Evolutionary conservation across 129 eudicot species (phyloP), one percentile per base, ranked within the genome.

Genomic region (Sambucus nigra): DNA sequence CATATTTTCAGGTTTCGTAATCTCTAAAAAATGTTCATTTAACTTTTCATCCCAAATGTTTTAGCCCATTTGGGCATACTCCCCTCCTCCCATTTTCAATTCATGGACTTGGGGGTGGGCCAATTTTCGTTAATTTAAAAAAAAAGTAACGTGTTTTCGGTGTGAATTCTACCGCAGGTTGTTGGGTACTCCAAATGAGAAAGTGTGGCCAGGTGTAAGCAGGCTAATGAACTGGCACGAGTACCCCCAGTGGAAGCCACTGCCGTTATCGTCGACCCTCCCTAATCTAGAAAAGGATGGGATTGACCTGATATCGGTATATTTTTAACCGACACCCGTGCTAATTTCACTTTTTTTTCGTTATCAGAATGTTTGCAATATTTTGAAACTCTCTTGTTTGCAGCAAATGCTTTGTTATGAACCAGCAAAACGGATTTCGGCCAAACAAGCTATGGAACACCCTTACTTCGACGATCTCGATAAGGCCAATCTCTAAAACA

Each of bases 361-460:
- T 3, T 3, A 13, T 2, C 11, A 21, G 2, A 7, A 57, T 19
- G 8, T 7, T 0, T 31, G 18, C 14, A 0, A n/a, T 15, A 22
- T 40, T n/a, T n/a, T 4, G 17, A 23, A 19, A 13, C 4, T 11
- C 10, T 63, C 49, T 17, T 29, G 47, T 44, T 20, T 65, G 68
- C 82, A 84, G 93, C 68, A 80, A 68, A 81, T 88, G 94, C 61
- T 88, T 70, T 75, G 76, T 50, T 84, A 80, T 76, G 97, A 88
- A 42, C 97, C 97, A 50, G 60, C 88, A 13, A 73, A 65, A 53
- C 57, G 95, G 68, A 88, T 88, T 27, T 88, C 97, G 5, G 97
- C 97, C 1, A 88, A 88, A 71, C 71, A 78, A 65, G 97, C 97
- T 39, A 84, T 84, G 94, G 88, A 88, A 13, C 95, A 88, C 51